Conservation (phyloP, 352 stramenopile species). For the Pythium folliculosum region DNA sequence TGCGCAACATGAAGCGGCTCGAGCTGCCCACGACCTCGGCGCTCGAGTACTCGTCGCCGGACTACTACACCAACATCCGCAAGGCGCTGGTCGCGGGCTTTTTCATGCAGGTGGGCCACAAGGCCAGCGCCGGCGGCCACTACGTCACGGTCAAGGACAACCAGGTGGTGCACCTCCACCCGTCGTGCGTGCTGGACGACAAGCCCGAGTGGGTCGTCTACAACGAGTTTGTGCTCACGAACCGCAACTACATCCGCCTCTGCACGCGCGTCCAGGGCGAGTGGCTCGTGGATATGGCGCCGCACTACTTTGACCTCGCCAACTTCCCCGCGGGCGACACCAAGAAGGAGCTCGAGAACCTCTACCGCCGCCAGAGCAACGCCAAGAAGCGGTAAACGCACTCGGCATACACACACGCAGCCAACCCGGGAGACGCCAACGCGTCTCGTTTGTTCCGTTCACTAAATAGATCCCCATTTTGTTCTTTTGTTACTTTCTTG, state of each 20-base stretch:
- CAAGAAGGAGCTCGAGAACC: conserved; percentile 93
- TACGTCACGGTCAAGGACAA: conserved; percentile 99
- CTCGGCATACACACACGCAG: too few species aligned
- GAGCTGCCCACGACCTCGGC: conserved; percentile 73
- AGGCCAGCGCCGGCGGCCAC: conserved; percentile 71
- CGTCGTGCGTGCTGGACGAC: conserved; percentile 94
- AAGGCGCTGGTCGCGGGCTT: conserved; percentile 94
- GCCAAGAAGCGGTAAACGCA: conserved; percentile 16
- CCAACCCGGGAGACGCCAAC: too few species aligned
- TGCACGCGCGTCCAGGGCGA: conserved; percentile 95
- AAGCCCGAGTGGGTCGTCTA: conserved; percentile 98
- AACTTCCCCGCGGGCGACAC: conserved; percentile 97
- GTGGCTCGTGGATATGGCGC: conserved; percentile 92
- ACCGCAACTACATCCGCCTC: conserved; percentile 98
- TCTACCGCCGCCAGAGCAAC: conserved; percentile 61
- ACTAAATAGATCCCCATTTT: conserved; percentile 17
- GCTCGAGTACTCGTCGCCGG: conserved; percentile 73
- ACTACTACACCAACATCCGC: conserved; percentile 94
- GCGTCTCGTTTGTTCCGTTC: neutral
- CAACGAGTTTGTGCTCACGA: conserved; percentile 99
- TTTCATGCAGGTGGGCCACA: conserved; percentile 98
- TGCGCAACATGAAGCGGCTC: conserved; percentile 96
- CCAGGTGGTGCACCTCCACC: conserved; percentile 97
- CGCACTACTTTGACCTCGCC: conserved; percentile 97
- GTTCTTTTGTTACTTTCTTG: neutral